These are phyloP conservation scores for Aspergillus sp. DNA, from an alignment of 2,329 filamentous ascomycete genomes.

Conservation along the genomic window DNA sequence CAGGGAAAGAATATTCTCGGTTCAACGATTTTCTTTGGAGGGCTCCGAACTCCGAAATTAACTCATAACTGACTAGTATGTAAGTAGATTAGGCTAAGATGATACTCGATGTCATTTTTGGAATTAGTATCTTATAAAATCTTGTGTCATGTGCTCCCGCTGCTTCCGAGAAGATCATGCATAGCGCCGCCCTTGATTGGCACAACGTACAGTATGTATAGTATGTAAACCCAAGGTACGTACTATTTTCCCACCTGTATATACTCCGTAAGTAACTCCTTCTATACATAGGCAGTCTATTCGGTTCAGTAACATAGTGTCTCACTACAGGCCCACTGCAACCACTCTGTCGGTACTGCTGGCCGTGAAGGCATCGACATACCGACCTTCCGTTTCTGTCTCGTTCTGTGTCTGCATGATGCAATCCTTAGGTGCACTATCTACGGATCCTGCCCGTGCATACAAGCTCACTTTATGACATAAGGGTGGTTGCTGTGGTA, in stretches of 20 bases:
- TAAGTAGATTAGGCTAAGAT: background rate
- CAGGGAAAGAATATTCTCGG: background rate
- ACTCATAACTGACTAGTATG: background rate
- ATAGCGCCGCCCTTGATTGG: background rate
- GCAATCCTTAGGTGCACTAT: background rate
- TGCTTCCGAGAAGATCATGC: background rate
- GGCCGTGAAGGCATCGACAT: slow-evolving; percentile 2
- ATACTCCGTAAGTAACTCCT: background rate
- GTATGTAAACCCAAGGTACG: background rate
- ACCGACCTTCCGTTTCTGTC: background rate
- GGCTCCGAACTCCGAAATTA: background rate
- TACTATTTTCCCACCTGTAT: background rate
- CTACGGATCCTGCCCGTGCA: background rate
- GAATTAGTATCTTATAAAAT: no score
- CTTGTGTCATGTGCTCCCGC: background rate
- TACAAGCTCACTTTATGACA: background rate
- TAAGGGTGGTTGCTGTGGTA: background rate
- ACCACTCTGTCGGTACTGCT: slow-evolving; percentile 1
- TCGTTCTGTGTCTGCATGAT: background rate
- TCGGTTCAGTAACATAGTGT: background rate
- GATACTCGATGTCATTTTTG: background rate
- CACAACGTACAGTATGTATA: background rate
- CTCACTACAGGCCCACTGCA: background rate
- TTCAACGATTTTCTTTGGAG: background rate
- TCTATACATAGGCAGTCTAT: background rate